Conservation (phyloP, 805 yeast genomes). For the Hanseniaspora valbyensis region DNA sequence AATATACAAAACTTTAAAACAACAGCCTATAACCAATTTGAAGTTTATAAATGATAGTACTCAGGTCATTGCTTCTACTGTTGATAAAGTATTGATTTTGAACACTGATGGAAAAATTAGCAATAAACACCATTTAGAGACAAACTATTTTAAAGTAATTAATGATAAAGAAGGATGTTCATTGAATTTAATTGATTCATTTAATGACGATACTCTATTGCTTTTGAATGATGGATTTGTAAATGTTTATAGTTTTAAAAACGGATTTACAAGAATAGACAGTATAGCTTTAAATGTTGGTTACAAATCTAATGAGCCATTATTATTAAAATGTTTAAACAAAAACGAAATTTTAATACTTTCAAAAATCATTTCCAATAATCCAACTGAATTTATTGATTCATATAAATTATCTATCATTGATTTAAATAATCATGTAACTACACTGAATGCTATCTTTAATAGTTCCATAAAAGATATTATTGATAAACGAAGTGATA, state of each 20-base stretch:
- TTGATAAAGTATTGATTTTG: conserved; percentile 58
- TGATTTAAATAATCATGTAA: conserved; percentile 2
- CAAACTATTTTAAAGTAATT: conserved; percentile 28
- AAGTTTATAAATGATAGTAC: conserved; percentile 42
- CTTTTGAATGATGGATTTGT: background rate
- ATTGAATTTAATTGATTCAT: conserved; percentile 35
- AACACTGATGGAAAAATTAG: conserved; percentile 69
- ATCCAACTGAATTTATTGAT: background rate
- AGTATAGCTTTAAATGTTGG: background rate
- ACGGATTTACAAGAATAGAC: background rate
- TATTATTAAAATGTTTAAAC: background rate
- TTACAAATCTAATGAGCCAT: background rate
- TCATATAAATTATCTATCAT: background rate
- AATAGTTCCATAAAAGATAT: conserved; percentile 5
- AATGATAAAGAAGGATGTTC: conserved; percentile 40
- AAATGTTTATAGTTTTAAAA: conserved; percentile 2
- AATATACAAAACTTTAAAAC: conserved; percentile 48
- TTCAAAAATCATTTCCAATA: background rate
- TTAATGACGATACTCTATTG: background rate
- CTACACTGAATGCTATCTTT: background rate
- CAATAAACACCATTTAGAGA: conserved; percentile 39
- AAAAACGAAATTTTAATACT: background rate
- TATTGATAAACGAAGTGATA: background rate
- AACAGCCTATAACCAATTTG: conserved; percentile 74
- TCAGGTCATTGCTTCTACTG: conserved; percentile 60